Conservation (phyloP, 2,329 filamentous ascomycete genomes). For the Ophiostoma himal-ulmi region DNA sequence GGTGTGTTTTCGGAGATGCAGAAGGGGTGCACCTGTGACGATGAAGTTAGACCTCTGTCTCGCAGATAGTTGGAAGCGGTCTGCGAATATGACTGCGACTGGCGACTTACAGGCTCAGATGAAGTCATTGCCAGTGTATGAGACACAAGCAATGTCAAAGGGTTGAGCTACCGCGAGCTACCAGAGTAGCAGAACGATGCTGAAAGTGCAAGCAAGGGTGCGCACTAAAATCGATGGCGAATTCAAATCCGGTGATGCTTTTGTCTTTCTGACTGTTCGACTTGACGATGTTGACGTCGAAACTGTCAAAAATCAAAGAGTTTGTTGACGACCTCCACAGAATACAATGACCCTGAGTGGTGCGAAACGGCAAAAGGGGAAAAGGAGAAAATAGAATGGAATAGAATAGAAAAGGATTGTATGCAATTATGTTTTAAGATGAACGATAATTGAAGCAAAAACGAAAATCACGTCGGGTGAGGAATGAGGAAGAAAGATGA, state of each 20-base stretch:
- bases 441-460: constrained; percentile 21
- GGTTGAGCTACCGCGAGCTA: constrained; percentile 11
- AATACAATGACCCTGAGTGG: background rate
- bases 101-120: constrained; percentile 25
- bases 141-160: background rate
- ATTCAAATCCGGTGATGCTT: background rate
- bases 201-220: constrained; percentile 9
- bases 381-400: background rate
- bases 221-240: background rate
- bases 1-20: constrained; percentile 66
- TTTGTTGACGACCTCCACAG: constrained; percentile 15
- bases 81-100: background rate
- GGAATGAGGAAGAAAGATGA: constrained; percentile 21
- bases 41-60: constrained; percentile 2
- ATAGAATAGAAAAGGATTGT: background rate
- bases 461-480: constrained; percentile 14
- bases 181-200: constrained; percentile 2
- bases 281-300: background rate
- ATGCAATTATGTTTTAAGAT: constrained; percentile 23
- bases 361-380: background rate
- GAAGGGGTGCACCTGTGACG: constrained; percentile 62
- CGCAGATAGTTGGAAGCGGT: background rate
- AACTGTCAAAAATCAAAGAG: background rate
- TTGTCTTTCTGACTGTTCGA: background rate
- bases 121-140: constrained; percentile 22